Percentiles rank a stretch among this genome's conserved stretches.
Evolutionary conservation across 306 rosid genomes (phyloP).

Genomic region (Fragaria ananassa): DNA sequence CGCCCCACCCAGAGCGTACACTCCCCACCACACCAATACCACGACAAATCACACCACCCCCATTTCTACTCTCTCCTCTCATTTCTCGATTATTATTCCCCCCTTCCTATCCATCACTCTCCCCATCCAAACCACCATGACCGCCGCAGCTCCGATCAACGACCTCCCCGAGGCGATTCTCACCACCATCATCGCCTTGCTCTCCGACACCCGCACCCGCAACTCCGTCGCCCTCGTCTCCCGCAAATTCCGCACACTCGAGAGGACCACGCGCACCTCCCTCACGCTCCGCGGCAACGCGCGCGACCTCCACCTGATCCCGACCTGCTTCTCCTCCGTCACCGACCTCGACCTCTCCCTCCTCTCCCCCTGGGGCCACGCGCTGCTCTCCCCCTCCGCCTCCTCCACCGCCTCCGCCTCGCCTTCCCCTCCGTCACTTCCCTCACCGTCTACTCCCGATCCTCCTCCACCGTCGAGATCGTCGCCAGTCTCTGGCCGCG

Average conservation of each 20-base stretch:
- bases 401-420: conserved; percentile 39
- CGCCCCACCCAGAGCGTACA: conserved; percentile 19
- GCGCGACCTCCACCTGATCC: conserved; percentile 63
- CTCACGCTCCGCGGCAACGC: conserved; percentile 89
- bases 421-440: conserved; percentile 76
- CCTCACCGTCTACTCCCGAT: conserved; percentile 67
- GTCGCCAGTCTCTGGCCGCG: conserved; percentile 62
- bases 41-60: conserved; percentile 20
- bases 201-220: conserved; percentile 65
- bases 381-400: conserved; percentile 50
- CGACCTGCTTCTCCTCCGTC: conserved; percentile 56
- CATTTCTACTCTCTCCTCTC: not conserved
- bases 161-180: conserved; percentile 76
- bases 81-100: not conserved
- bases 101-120: not conserved
- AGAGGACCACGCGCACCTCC: conserved; percentile 63
- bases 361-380: conserved; percentile 86
- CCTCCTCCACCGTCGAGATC: conserved; percentile 50
- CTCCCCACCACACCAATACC: not conserved
- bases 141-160: conserved; percentile 18
- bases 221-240: conserved; percentile 63
- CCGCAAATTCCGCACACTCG: conserved; percentile 46
- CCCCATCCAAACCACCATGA: not conserved
- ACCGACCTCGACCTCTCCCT: conserved; percentile 68
- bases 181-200: conserved; percentile 34